Base-by-base conservation (phyloP, 1,139 yeast species). In the Suhomyces bolitotheri region DNA sequence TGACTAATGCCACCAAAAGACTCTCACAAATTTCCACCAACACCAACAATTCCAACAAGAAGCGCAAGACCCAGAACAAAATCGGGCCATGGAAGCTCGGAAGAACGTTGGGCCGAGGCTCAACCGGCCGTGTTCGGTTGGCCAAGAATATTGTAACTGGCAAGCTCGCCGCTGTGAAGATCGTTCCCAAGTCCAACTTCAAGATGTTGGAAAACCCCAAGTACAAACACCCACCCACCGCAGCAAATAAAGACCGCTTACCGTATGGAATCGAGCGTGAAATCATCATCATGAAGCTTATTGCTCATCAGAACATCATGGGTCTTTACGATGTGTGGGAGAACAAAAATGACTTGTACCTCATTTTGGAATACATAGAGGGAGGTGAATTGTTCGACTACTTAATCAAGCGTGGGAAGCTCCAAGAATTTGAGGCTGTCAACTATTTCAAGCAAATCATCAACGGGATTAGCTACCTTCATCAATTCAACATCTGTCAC, bases 311-410 rank as follows among this genome's bases (percentile, higher is more conserved):
- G 13, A 92, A 92, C 57, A 94, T 92, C 36, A 80, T 92, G 84
- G 89, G 95, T n/a, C 70, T 92, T 29, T 92, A 87, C 59, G 99
- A 92, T 53, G 99, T 94, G 27, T 92, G 98, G 98, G 98, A 94
- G 61, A 92, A 94, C 53, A 86, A 88, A 52, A 89, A 94, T 45
- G 97, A 90, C 53, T 67, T 92, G 34, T 90, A 90, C 54, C 75
- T 92, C 49, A 94, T 94, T 19, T 66, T 92, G 43, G 99, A 92
- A 64, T 92, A 94, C 62, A 92, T 94, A 34, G 97, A 94, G 64
- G 96, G 97, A 33, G 99, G 99, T 27, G 98, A 92, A 63, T 69
- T 92, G 38, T 92, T 94, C 54, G 97, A 94, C 62, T 81, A 90
- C 52, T 71, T 92, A 37, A 89, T 92, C 43, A 88, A 88, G 57